Evolutionary conservation across 768 basidiomycete species (phyloP).

Genomic region (Dioszegia crocea): DNA sequence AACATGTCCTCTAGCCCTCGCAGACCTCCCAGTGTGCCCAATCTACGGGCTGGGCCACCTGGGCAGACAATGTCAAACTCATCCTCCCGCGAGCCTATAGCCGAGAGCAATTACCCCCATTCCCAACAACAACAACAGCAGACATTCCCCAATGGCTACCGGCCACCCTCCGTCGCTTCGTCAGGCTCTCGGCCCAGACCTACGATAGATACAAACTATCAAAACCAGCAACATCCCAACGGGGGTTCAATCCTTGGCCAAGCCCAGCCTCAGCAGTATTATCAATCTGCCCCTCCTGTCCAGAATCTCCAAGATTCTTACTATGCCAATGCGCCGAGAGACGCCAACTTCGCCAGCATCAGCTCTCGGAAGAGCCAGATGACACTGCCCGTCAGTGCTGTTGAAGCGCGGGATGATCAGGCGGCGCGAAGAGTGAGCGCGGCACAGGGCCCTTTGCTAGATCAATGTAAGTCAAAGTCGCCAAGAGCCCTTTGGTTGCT

Average conservation of each 20-base stretch:
- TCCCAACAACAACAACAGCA: background rate
- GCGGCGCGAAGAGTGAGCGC: conserved; percentile 3
- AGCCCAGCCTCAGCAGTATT: background rate
- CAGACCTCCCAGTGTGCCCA: conserved; percentile 2
- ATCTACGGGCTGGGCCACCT: background rate
- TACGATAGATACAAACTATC: conserved; percentile 4
- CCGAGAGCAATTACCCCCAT: background rate
- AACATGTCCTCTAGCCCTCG: background rate
- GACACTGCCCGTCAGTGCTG: conserved; percentile 1
- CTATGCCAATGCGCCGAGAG: conserved; percentile 2
- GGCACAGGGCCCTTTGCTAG: conserved; percentile 30
- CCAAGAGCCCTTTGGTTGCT: background rate
- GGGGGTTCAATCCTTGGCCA: too few species aligned
- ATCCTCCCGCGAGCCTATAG: background rate
- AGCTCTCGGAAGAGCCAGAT: conserved; percentile 9
- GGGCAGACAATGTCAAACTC: background rate
- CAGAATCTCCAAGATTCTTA: background rate
- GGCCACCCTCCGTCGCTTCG: background rate
- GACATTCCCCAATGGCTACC: background rate
- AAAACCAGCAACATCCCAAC: background rate
- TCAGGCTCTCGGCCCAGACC: background rate
- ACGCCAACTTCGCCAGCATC: background rate
- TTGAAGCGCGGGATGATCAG: conserved; percentile 1
- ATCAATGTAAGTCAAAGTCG: conserved; percentile 43
- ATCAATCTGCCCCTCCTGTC: background rate